Evolutionary conservation across 257 asterid species (phyloP).

Genomic region (Solanum lignicaule): DNA sequence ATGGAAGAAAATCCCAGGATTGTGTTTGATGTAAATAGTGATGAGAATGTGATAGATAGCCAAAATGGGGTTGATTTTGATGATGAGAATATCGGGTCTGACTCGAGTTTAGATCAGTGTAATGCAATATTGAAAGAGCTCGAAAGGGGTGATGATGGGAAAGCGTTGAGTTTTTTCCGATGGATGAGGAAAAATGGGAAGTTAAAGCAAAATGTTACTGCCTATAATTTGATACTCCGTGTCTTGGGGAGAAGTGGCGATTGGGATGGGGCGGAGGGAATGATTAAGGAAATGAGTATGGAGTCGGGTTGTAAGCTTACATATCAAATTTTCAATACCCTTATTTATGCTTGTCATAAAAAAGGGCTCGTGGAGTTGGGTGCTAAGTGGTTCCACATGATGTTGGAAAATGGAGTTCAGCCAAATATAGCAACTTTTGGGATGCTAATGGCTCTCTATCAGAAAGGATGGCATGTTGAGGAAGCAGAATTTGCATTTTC

Average conservation of each 20-base stretch:
- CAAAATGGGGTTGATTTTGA: conserved; percentile 10
- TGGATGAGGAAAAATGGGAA: conserved; percentile 79
- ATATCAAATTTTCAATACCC: conserved; percentile 55
- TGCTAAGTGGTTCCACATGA: conserved; percentile 55
- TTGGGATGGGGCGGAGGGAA: conserved; percentile 53
- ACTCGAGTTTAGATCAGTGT: conserved; percentile 39
- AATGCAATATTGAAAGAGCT: conserved; percentile 53
- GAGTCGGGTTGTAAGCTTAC: conserved; percentile 41
- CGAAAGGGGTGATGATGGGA: conserved; percentile 31
- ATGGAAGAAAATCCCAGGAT: conserved; percentile 10
- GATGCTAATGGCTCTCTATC: conserved; percentile 79
- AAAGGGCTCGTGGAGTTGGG: conserved; percentile 54
- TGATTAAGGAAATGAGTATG: conserved; percentile 49
- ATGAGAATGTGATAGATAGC: conserved; percentile 13
- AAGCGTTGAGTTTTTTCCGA: conserved; percentile 49
- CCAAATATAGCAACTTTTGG: conserved; percentile 89
- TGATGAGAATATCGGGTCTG: conserved; percentile 11
- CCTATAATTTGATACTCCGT: conserved; percentile 58
- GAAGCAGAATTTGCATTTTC: conserved; percentile 71
- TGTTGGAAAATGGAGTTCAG: conserved; percentile 53
- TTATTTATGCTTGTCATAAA: conserved; percentile 60
- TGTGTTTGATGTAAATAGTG: conserved; percentile 3
- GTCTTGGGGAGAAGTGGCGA: conserved; percentile 62
- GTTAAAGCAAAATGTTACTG: conserved; percentile 50
- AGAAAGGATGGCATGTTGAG: conserved; percentile 58